Base-by-base conservation (phyloP, 2,329 filamentous ascomycete species). In the Hypoxylon sp. region DNA sequence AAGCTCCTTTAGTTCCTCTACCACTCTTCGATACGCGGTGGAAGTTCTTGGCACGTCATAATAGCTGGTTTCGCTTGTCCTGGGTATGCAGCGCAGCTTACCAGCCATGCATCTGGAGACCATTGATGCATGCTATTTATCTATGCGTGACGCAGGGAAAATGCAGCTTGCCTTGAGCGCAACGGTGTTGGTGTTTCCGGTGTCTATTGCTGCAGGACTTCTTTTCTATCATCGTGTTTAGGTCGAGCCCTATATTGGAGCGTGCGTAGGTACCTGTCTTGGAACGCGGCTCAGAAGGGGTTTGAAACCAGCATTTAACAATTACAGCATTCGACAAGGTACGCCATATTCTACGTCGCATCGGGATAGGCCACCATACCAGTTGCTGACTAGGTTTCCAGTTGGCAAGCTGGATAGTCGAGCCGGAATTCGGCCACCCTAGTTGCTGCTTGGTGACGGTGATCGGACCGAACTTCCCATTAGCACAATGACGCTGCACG, bases 381-480 rank as follows among this genome's bases (percentile, higher is more conserved):
- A 22, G 54, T 44, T 46, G 48, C 22, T 62, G 32, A 54, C 40
- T 58, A 45, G 61, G 49, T 55, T 38, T 18, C 5, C 38, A 55
- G 52, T 44, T 68, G 63, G 59, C 5, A 44, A 55, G 52, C 48
- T 68, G 63, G 59, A 55, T 57, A 54, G 33, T 59, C 65, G 62
- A 65, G 53, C 65, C 58, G 62, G 62, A 60, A 60, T 46, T 68
- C 62, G 56, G 52, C 42, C 40, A 48, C 64, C 56, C 60, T 56
- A 50, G 50, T 61, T 46, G 32, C 24, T 50, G n/a, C n/a, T n/a
- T n/a, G n/a, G n/a, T n/a, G 61, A 64, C 69, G 72, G 68, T 70
- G 61, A 50, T 61, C 72, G 72, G 72, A 66, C 72, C 72, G 72
- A 73, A 64, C 46, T 70, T 74, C 72, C 72, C 61, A 70, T 61